phyloP scores from a whole-genome alignment of 2,329 filamentous ascomycete species.

The Septoria linicola region DNA sequence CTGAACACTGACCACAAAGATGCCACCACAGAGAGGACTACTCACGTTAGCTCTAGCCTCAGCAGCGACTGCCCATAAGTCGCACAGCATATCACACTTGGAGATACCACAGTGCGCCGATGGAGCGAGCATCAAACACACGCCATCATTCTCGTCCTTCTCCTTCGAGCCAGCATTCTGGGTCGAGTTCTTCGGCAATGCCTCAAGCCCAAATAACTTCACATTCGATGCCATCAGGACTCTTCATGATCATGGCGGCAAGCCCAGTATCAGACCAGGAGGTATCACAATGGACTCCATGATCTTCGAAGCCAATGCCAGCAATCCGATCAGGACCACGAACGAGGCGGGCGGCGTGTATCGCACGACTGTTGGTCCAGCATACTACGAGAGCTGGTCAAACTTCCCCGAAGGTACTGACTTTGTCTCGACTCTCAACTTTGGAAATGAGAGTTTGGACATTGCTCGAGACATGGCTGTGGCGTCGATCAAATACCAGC shows the following conservation, averaged over 20 bases:
- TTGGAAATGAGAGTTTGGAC: constrained; percentile 33
- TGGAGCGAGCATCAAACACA: constrained; percentile 33
- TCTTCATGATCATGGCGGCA: constrained; percentile 32
- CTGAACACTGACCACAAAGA: background rate
- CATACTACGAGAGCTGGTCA: constrained; percentile 35
- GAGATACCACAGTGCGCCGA: constrained; percentile 18
- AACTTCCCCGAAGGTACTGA: constrained; percentile 34
- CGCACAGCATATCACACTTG: constrained; percentile 13
- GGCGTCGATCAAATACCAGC: constrained; percentile 32
- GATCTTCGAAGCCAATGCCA: constrained; percentile 31
- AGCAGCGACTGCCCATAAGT: background rate
- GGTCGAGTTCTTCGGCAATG: constrained; percentile 36
- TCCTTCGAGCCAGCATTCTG: constrained; percentile 37
- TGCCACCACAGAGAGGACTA: constrained; percentile 3
- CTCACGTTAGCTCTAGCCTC: background rate
- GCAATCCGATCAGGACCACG: constrained; percentile 29
- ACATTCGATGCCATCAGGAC: constrained; percentile 31
- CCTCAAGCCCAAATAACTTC: constrained; percentile 28
- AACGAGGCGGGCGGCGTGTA: constrained; percentile 33
- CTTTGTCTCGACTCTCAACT: constrained; percentile 35
- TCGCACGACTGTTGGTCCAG: constrained; percentile 33
- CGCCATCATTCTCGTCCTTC: constrained; percentile 31
- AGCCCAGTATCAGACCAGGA: constrained; percentile 32
- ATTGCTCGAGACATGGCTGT: constrained; percentile 34
- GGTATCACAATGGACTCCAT: constrained; percentile 37